phyloP scores from a whole-genome alignment of 306 rosid genomes.

The Cyamopsis tetragonoloba region DNA sequence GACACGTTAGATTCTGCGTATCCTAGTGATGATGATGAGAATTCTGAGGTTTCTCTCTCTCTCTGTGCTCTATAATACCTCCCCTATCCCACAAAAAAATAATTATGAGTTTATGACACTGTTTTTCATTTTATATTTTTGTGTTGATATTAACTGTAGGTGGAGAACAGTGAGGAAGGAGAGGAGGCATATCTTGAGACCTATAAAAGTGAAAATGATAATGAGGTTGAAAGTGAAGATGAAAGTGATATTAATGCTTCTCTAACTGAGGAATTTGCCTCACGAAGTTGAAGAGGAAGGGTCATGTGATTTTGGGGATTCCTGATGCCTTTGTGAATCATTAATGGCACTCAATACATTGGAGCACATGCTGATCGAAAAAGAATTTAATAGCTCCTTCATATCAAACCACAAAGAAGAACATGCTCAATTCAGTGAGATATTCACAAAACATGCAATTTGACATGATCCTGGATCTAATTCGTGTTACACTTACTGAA shows the following conservation, averaged over 20 bases:
- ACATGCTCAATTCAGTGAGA: not conserved
- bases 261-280: slow-evolving; percentile 31
- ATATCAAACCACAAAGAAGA: slow-evolving; percentile 9
- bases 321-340: not conserved
- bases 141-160: slow-evolving; percentile 28
- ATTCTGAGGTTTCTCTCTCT: slow-evolving; percentile 53
- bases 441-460: slow-evolving; percentile 11
- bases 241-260: slow-evolving; percentile 31
- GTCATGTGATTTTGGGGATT: slow-evolving; percentile 8
- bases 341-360: not conserved
- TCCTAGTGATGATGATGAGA: slow-evolving; percentile 55
- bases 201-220: slow-evolving; percentile 27
- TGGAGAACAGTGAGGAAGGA: slow-evolving; percentile 44
- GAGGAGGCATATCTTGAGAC: slow-evolving; percentile 53
- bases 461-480: slow-evolving; percentile 7
- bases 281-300: slow-evolving; percentile 28
- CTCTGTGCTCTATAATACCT: not conserved
- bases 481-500: not conserved
- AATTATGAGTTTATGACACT: not conserved
- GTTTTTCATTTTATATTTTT: not conserved
- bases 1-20: slow-evolving; percentile 65
- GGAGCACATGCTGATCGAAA: not conserved
- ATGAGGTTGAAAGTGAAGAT: slow-evolving; percentile 33
- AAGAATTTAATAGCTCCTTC: slow-evolving; percentile 14
- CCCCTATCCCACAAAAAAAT: not conserved